Evolutionary conservation across 345 rosid species (phyloP).

Genomic region (Eucalyptus cladocalyx): DNA sequence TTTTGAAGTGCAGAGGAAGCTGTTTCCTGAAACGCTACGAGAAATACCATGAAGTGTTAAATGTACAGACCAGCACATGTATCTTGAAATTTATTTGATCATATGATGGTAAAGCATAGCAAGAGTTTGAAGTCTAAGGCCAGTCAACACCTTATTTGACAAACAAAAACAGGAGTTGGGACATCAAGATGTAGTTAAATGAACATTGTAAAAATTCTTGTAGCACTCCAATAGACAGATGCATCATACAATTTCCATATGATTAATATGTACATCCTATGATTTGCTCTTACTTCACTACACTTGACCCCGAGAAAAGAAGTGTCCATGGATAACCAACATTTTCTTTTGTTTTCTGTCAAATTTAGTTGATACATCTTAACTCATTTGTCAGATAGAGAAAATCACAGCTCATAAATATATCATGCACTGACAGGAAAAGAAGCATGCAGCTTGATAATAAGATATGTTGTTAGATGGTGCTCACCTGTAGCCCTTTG

Average conservation of each 20-base stretch:
- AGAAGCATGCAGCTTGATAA: neutral
- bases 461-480: neutral
- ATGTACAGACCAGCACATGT: neutral
- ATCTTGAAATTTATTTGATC: neutral
- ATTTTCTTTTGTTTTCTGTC: neutral
- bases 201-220: neutral
- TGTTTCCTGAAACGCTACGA: constrained; percentile 34
- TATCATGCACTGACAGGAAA: neutral
- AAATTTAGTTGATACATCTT: neutral
- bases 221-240: neutral
- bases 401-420: neutral
- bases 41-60: neutral
- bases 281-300: neutral
- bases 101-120: neutral
- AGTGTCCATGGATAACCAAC: neutral
- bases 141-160: neutral
- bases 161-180: neutral
- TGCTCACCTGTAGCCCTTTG: constrained; percentile 74
- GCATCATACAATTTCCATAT: neutral
- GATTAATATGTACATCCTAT: neutral
- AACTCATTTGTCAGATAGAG: neutral
- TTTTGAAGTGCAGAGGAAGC: constrained; percentile 57
- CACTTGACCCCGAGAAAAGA: neutral
- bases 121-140: neutral
- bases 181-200: neutral